These are phyloP conservation scores for Delitschia confertaspora DNA, from an alignment of 495 filamentous ascomycete genomes.

Conservation along the genomic window DNA sequence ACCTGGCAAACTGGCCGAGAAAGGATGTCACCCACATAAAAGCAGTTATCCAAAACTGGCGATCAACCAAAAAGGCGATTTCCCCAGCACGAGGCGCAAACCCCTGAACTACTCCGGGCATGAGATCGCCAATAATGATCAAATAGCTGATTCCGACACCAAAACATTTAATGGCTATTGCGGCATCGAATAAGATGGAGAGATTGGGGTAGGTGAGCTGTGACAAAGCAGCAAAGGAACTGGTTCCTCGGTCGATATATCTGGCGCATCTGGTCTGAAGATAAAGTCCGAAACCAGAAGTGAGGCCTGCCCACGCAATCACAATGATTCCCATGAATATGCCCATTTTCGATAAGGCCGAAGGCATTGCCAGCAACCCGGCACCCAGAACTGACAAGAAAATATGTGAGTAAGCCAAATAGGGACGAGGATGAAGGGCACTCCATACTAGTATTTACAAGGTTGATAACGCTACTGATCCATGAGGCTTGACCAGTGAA, in stretches of 20 bases:
- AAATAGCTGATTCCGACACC: slow-evolving; percentile 93
- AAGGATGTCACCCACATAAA: slow-evolving; percentile 60
- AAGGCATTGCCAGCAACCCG: slow-evolving; percentile 88
- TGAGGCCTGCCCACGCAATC: slow-evolving; percentile 81
- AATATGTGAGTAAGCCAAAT: background rate
- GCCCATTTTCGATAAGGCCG: slow-evolving; percentile 84
- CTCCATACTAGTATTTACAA: slow-evolving; percentile 81
- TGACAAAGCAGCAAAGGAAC: slow-evolving; percentile 85
- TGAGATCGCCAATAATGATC: slow-evolving; percentile 96
- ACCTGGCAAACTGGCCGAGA: background rate
- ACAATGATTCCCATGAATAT: slow-evolving; percentile 73
- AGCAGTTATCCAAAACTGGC: slow-evolving; percentile 95
- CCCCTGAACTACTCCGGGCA: slow-evolving; percentile 85
- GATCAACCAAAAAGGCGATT: slow-evolving; percentile 67
- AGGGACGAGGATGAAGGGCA: background rate
- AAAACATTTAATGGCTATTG: slow-evolving; percentile 97
- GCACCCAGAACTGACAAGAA: slow-evolving; percentile 68
- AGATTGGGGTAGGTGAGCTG: slow-evolving; percentile 96
- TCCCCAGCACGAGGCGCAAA: slow-evolving; percentile 53
- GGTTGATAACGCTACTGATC: slow-evolving; percentile 85
- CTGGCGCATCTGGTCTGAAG: slow-evolving; percentile 85
- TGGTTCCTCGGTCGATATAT: slow-evolving; percentile 76
- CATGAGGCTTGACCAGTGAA: slow-evolving; percentile 70
- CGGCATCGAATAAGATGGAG: slow-evolving; percentile 87
- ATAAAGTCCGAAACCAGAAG: slow-evolving; percentile 87